A percentile compares a stretch with the other conserved stretches of the same genome.
phyloP scores from a whole-genome alignment of 495 filamentous ascomycete genomes.

The Aspergillus haitiensis region DNA sequence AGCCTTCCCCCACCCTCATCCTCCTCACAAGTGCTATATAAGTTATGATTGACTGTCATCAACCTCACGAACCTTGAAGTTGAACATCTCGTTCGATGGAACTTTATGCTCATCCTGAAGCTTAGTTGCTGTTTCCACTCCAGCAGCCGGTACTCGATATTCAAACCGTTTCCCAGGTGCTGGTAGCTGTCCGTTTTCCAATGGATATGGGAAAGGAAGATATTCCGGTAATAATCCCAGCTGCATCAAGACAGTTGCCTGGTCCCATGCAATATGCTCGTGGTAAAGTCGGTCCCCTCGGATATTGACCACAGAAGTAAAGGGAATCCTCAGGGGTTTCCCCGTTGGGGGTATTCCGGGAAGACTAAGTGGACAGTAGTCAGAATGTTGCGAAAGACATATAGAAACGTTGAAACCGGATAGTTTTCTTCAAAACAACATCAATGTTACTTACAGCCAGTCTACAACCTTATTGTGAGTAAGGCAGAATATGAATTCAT shows the following conservation, averaged over 20 bases:
- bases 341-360: slow-evolving; percentile 73
- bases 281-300: slow-evolving; percentile 73
- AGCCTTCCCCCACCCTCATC: too few relatives aligned
- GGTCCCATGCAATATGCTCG: slow-evolving; percentile 86
- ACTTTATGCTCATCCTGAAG: slow-evolving; percentile 58
- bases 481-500: slow-evolving; percentile 58
- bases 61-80: slow-evolving; percentile 32
- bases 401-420: too few relatives aligned
- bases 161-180: slow-evolving; percentile 50
- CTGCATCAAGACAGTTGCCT: slow-evolving; percentile 73
- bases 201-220: slow-evolving; percentile 56
- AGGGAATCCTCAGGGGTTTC: slow-evolving; percentile 62
- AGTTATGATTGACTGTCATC: slow-evolving; percentile 17
- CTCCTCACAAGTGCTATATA: neutral
- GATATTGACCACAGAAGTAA: slow-evolving; percentile 73
- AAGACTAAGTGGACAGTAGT: slow-evolving; percentile 31
- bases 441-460: slow-evolving; percentile 56
- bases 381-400: too few relatives aligned
- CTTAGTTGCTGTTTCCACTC: slow-evolving; percentile 63
- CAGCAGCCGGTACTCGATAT: slow-evolving; percentile 68
- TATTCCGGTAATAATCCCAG: slow-evolving; percentile 67
- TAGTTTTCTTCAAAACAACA: too few relatives aligned
- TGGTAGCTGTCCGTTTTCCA: slow-evolving; percentile 42
- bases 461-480: slow-evolving; percentile 67
- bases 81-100: slow-evolving; percentile 66